Conservation (phyloP, 2,329 filamentous ascomycete species). For the Tolypocladium guangdongense region DNA sequence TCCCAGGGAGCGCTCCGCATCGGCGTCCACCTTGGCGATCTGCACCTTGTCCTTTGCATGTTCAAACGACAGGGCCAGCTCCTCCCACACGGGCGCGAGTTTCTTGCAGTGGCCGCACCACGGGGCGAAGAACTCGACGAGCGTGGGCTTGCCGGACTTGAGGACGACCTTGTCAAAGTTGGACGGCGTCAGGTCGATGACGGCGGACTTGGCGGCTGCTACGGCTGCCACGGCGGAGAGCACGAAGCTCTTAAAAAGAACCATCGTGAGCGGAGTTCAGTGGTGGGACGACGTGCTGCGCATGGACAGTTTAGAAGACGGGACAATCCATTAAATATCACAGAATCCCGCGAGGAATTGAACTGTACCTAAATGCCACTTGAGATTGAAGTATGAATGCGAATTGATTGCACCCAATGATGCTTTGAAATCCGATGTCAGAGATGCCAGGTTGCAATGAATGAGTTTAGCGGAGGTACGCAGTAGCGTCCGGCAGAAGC, state of each 20-base stretch:
- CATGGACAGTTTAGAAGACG: not conserved
- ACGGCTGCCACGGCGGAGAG: slow-evolving; percentile 42
- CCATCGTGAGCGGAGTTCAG: slow-evolving; percentile 29
- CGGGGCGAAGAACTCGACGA: slow-evolving; percentile 96
- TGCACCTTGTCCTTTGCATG: slow-evolving; percentile 62
- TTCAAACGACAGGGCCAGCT: slow-evolving; percentile 67
- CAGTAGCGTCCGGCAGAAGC: not conserved
- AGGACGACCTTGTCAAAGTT: slow-evolving; percentile 91
- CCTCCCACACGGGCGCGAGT: slow-evolving; percentile 88
- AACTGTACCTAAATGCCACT: not conserved
- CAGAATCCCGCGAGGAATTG: not conserved
- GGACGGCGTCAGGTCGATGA: slow-evolving; percentile 75
- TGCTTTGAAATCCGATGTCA: not conserved
- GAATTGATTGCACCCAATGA: not conserved
- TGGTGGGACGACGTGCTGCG: not conserved
- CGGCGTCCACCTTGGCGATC: slow-evolving; percentile 94
- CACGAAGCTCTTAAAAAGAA: slow-evolving; percentile 49
- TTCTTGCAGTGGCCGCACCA: slow-evolving; percentile 99
- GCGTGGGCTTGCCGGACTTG: slow-evolving; percentile 84
- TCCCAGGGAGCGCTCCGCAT: slow-evolving; percentile 74
- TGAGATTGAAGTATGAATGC: not conserved
- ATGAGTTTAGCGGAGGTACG: slow-evolving; percentile 6
- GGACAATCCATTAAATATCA: not conserved
- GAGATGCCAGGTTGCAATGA: slow-evolving; percentile 20
- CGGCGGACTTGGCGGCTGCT: slow-evolving; percentile 63